phyloP scores from a whole-genome alignment of 1,284 basidiomycete species.

The Puccinia coronata region DNA sequence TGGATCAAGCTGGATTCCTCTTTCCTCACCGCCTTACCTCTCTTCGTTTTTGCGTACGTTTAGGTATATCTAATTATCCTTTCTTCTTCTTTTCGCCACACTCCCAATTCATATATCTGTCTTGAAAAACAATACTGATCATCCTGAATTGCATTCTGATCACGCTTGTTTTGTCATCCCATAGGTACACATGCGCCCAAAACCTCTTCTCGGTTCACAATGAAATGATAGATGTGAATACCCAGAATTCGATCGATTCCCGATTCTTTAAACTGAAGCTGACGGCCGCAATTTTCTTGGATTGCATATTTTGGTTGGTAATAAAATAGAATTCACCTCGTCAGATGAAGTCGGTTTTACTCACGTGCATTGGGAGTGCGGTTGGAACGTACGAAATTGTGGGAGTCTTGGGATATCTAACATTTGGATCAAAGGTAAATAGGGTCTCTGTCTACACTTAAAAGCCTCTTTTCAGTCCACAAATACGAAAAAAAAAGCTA shows the following conservation, averaged over 20 bases:
- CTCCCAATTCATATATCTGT: neutral
- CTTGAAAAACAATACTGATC: neutral
- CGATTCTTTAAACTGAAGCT: neutral
- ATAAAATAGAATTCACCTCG: slow-evolving; percentile 9
- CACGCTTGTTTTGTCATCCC: neutral
- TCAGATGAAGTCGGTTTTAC: slow-evolving; percentile 37
- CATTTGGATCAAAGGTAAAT: slow-evolving; percentile 75
- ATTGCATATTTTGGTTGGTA: neutral
- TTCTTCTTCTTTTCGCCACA: neutral
- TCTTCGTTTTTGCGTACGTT: slow-evolving; percentile 48
- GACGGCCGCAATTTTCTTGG: too few relatives aligned
- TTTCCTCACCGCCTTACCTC: slow-evolving; percentile 32
- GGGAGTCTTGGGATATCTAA: slow-evolving; percentile 78
- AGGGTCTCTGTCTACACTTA: neutral
- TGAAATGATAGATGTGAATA: slow-evolving; percentile 27
- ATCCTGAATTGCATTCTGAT: neutral
- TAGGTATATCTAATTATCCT: slow-evolving; percentile 1
- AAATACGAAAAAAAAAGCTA: neutral
- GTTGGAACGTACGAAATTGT: slow-evolving; percentile 53
- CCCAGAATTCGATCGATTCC: neutral
- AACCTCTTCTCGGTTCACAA: slow-evolving; percentile 48
- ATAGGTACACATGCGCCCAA: slow-evolving; percentile 45
- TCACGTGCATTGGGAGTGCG: slow-evolving; percentile 32
- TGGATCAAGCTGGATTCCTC: slow-evolving; percentile 12
- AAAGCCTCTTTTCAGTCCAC: neutral